Evolutionary conservation across 2,329 filamentous ascomycete species (phyloP).

Genomic region (Fusarium nygamai): DNA sequence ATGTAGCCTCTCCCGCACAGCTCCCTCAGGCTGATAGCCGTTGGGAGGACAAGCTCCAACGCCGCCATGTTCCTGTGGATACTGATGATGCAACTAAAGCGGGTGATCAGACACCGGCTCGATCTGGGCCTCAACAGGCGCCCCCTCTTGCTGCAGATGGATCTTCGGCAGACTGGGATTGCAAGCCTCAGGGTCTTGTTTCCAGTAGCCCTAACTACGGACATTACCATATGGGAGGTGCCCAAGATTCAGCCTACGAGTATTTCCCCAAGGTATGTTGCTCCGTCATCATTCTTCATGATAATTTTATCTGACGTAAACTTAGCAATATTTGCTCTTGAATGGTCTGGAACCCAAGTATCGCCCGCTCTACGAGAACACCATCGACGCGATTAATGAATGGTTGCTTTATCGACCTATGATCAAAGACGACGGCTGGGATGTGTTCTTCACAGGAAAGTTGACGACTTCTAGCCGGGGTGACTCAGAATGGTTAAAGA

Average conservation of each 20-base stretch:
- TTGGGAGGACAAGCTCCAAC: slow-evolving; percentile 33
- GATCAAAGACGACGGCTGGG: slow-evolving; percentile 68
- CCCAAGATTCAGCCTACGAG: slow-evolving; percentile 76
- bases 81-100: not conserved
- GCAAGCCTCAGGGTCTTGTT: slow-evolving; percentile 68
- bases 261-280: slow-evolving; percentile 69
- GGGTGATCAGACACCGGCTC: not conserved
- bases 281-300: not conserved
- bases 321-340: slow-evolving; percentile 74
- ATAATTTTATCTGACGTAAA: slow-evolving; percentile 50
- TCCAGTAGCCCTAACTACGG: slow-evolving; percentile 57
- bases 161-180: slow-evolving; percentile 55
- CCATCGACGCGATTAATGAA: slow-evolving; percentile 74
- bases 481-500: slow-evolving; percentile 51
- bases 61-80: slow-evolving; percentile 10
- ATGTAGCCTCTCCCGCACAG: slow-evolving; percentile 12
- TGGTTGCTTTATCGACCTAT: slow-evolving; percentile 83
- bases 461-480: slow-evolving; percentile 58
- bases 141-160: slow-evolving; percentile 51
- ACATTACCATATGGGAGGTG: slow-evolving; percentile 69
- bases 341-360: slow-evolving; percentile 80
- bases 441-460: slow-evolving; percentile 80
- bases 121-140: slow-evolving; percentile 1
- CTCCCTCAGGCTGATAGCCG: slow-evolving; percentile 26
- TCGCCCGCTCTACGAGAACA: slow-evolving; percentile 74